These are phyloP conservation scores for Asterophora lycoperdoides DNA, from an alignment of 768 basidiomycete genomes.

Conservation along the genomic window DNA sequence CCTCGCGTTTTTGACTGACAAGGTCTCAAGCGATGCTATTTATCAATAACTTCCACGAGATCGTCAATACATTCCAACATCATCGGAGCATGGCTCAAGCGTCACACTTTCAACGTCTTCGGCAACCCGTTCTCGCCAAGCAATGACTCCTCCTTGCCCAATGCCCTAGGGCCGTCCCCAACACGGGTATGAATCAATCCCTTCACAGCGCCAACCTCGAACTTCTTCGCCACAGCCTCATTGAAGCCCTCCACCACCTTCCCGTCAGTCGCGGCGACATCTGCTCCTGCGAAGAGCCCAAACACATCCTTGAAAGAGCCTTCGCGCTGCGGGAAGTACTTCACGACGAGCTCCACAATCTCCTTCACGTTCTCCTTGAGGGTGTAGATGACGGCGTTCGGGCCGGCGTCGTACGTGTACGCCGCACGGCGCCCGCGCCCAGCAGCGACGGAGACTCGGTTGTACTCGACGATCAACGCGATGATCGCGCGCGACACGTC, in stretches of 20 bases:
- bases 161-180: constrained; percentile 82
- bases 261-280: constrained; percentile 38
- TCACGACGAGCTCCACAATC: constrained; percentile 69
- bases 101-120: constrained; percentile 33
- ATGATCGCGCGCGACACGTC: constrained; percentile 96
- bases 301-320: constrained; percentile 72
- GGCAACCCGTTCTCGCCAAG: constrained; percentile 70
- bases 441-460: constrained; percentile 63
- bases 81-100: constrained; percentile 5
- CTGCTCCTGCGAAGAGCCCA: constrained; percentile 45
- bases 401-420: constrained; percentile 99
- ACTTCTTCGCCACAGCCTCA: constrained; percentile 66
- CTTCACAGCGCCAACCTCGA: constrained; percentile 76
- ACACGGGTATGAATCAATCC: constrained; percentile 88
- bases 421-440: constrained; percentile 72
- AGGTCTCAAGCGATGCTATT: too few species aligned
- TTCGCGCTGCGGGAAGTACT: constrained; percentile 84
- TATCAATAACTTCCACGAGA: background rate
- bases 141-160: constrained; percentile 60
- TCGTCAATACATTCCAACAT: background rate
- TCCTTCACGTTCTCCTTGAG: constrained; percentile 70
- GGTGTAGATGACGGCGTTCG: constrained; percentile 97
- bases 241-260: constrained; percentile 72
- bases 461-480: constrained; percentile 86
- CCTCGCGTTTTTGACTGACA: too few species aligned